Conservation (phyloP, 495 filamentous ascomycete species). For the Pyrenula aspistea region DNA sequence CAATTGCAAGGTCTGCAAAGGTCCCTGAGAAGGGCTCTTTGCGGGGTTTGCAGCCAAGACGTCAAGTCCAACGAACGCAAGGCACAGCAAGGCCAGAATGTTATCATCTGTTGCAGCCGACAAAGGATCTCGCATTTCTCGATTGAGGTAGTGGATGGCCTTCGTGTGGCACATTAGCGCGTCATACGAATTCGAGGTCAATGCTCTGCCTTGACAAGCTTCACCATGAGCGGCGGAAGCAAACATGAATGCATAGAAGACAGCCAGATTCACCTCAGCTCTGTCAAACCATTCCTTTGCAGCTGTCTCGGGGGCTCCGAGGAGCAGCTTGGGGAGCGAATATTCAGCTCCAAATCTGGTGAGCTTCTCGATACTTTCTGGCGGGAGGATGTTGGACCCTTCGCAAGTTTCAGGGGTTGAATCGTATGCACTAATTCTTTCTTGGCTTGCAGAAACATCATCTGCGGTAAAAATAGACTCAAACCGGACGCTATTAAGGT, state of each 20-base stretch:
- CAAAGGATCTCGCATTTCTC: not conserved
- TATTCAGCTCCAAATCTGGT: not conserved
- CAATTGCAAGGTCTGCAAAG: conserved; percentile 29
- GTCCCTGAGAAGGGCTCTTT: conserved; percentile 19
- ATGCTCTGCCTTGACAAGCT: not conserved
- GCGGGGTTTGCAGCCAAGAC: not conserved
- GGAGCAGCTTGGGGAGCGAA: not conserved
- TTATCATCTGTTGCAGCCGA: not conserved
- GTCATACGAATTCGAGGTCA: not conserved
- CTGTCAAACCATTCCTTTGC: not conserved
- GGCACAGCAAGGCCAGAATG: not conserved
- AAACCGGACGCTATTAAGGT: not conserved
- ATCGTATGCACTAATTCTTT: not conserved
- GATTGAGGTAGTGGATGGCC: not conserved
- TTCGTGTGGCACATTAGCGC: not conserved
- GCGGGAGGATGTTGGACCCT: not conserved
- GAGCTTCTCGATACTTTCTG: not conserved
- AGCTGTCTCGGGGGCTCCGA: not conserved
- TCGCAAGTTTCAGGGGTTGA: not conserved
- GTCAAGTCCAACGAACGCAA: not conserved
- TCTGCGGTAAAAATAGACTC: not conserved
- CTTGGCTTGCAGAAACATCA: not conserved
- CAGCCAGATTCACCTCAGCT: not conserved
- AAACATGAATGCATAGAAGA: not conserved
- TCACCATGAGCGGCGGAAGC: not conserved